Conservation (phyloP, 306 rosid genomes). For the Vigna hirtella region DNA sequence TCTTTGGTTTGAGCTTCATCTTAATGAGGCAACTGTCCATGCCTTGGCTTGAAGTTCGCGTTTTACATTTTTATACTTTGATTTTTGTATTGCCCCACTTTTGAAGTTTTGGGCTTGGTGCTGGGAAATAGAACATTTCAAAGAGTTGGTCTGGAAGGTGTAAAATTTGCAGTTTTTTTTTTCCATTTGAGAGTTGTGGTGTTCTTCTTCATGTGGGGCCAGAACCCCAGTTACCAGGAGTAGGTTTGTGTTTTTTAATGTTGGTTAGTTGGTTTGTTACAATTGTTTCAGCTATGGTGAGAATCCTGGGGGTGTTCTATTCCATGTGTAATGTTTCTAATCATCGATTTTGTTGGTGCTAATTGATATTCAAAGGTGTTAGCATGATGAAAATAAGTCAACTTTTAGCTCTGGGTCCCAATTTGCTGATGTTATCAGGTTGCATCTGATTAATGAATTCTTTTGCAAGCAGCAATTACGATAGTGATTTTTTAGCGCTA, state of each 20-base stretch:
- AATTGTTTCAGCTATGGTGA: conserved; percentile 23
- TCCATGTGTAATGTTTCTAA: neutral
- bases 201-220: conserved; percentile 9
- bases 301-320: neutral
- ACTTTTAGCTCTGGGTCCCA: conserved; percentile 6
- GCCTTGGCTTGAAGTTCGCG: conserved; percentile 33
- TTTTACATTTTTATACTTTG: conserved; percentile 25
- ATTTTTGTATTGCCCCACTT: conserved; percentile 6
- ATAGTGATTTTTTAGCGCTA: neutral
- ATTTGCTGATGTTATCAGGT: conserved; percentile 19
- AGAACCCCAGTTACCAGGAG: conserved; percentile 26
- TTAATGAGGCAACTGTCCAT: conserved; percentile 22
- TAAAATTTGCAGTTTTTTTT: conserved; percentile 31
- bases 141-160: neutral
- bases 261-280: conserved; percentile 16
- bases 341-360: conserved; percentile 29
- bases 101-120: conserved; percentile 35
- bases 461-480: neutral
- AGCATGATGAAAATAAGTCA: conserved; percentile 21
- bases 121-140: conserved; percentile 26
- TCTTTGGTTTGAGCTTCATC: conserved; percentile 15
- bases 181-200: conserved; percentile 6
- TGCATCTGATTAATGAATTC: conserved; percentile 16
- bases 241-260: neutral
- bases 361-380: conserved; percentile 26